Evolutionary conservation across 768 basidiomycete species (phyloP).

Genomic region (Pleurotus tuoliensis): DNA sequence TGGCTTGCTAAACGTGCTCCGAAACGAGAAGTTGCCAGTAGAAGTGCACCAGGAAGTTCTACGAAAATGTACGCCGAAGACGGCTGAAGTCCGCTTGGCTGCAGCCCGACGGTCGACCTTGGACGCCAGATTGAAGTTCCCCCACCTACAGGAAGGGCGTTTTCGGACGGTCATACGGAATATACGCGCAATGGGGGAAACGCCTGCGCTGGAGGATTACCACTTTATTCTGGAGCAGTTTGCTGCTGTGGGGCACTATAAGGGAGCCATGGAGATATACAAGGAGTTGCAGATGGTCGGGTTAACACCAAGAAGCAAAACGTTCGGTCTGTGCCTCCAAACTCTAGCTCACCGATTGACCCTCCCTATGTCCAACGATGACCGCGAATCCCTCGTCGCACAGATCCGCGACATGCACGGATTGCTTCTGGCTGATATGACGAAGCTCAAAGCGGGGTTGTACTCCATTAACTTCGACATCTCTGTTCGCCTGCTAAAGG

Average conservation of each 20-base stretch:
- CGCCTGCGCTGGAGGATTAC: conserved; percentile 61
- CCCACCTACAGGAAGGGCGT: conserved; percentile 62
- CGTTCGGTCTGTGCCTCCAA: conserved; percentile 63
- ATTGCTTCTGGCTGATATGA: conserved; percentile 59
- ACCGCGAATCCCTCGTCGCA: conserved; percentile 24
- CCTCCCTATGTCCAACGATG: conserved; percentile 44
- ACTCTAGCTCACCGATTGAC: conserved; percentile 66
- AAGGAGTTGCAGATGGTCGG: conserved; percentile 48
- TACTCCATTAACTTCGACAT: conserved; percentile 65
- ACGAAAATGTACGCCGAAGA: conserved; percentile 55
- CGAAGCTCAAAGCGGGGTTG: conserved; percentile 37
- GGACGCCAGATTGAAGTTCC: conserved; percentile 29
- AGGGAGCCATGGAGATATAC: conserved; percentile 58
- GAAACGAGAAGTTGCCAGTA: conserved; percentile 49
- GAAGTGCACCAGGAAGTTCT: conserved; percentile 68
- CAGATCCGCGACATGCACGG: conserved; percentile 36
- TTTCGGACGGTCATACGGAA: conserved; percentile 66
- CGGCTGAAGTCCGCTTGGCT: conserved; percentile 38
- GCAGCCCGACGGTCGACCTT: conserved; percentile 37
- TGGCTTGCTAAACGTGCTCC: conserved; percentile 47
- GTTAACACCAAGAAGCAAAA: conserved; percentile 45
- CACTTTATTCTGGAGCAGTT: conserved; percentile 74
- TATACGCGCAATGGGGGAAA: conserved; percentile 51
- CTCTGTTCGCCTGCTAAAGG: conserved; percentile 63
- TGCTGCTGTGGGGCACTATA: conserved; percentile 68